Base-by-base conservation (phyloP, 169 alveolate species). In the Haemoproteus tartakovskyi region DNA sequence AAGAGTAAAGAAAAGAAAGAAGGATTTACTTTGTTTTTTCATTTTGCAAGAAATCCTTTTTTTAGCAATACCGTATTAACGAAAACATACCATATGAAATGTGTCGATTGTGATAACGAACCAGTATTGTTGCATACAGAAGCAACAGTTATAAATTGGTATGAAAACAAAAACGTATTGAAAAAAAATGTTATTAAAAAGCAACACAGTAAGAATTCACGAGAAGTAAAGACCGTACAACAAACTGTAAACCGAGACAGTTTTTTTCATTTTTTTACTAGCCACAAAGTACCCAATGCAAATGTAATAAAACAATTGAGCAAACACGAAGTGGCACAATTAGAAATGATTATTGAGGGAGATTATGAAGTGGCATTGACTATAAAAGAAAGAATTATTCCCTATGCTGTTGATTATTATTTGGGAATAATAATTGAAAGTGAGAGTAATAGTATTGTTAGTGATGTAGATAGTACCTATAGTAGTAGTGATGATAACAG, bases 321-420 rank as follows among this genome's bases (percentile, higher is more conserved):
- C 12, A 83, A 83, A 38, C 74, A 78, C 37, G 82, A 85, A 87
- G 87, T 88, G 47, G 90, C 93, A 37, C 91, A 88, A 40, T 63
- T 88, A 14, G 93, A 88, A 60, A 86, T 88, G 93, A 86, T 86
- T 22, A 90, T 88, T 27, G 93, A 88, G 67, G 93, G 88, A 29
- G 93, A 88, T 48, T 88, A 88, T 40, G 93, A 88, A 82, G 88
- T 88, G 22, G 93, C 91, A 21, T 81, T 88, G 56, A 87, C 88
- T 11, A 78, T 88, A 26, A 86, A 90, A 80, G 93, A 88, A 61
- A 85, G 88, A 74, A 81, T 88, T 50, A 86, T 88, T 8, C 93
- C 93, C 2, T 89, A 88, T 64, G 91, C 93, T 18, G 80, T 88
- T 26, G 87, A 88, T 62, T 88, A 90, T 85, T 88, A 80, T 81